These are phyloP conservation scores for Euclidium syriacum DNA, from an alignment of 345 rosid genomes.

Conservation along the genomic window DNA sequence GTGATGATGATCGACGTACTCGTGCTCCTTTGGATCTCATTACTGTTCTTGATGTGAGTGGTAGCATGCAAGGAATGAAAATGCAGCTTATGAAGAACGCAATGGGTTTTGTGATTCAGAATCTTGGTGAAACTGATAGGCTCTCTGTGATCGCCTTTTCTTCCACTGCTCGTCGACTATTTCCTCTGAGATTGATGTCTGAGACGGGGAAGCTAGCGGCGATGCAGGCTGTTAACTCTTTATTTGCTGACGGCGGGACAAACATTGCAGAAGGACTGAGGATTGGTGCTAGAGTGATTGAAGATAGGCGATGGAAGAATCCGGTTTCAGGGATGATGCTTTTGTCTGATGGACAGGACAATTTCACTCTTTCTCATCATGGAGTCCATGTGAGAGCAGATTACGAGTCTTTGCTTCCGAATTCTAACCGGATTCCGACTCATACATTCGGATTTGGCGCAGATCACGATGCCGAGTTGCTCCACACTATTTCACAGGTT, in stretches of 20 bases:
- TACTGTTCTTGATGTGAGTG: conserved; percentile 91
- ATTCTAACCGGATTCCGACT: conserved; percentile 54
- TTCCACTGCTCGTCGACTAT: conserved; percentile 64
- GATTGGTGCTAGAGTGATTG: conserved; percentile 73
- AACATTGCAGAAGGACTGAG: conserved; percentile 85
- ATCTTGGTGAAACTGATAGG: conserved; percentile 76
- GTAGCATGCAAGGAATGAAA: conserved; percentile 90
- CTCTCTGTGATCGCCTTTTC: conserved; percentile 90
- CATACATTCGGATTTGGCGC: conserved; percentile 92
- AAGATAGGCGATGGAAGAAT: conserved; percentile 68
- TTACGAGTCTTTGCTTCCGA: conserved; percentile 55
- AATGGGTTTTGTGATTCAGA: conserved; percentile 85
- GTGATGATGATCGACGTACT: conserved; percentile 23
- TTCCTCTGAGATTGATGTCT: conserved; percentile 72
- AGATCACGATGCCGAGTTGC: conserved; percentile 80
- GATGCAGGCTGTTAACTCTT: conserved; percentile 66
- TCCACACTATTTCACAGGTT: conserved; percentile 75
- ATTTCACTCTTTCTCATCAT: conserved; percentile 39
- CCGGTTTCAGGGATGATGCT: conserved; percentile 77
- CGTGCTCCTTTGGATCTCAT: conserved; percentile 89
- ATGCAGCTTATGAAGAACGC: conserved; percentile 79
- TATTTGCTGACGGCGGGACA: conserved; percentile 75
- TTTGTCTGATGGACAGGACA: conserved; percentile 89
- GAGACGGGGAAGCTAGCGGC: conserved; percentile 68
- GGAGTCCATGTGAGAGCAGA: conserved; percentile 32